Percentiles rank a stretch among this genome's conserved stretches.
Conservation (phyloP, 2,329 filamentous ascomycete species). For the Colletotrichum ledebouriae region DNA sequence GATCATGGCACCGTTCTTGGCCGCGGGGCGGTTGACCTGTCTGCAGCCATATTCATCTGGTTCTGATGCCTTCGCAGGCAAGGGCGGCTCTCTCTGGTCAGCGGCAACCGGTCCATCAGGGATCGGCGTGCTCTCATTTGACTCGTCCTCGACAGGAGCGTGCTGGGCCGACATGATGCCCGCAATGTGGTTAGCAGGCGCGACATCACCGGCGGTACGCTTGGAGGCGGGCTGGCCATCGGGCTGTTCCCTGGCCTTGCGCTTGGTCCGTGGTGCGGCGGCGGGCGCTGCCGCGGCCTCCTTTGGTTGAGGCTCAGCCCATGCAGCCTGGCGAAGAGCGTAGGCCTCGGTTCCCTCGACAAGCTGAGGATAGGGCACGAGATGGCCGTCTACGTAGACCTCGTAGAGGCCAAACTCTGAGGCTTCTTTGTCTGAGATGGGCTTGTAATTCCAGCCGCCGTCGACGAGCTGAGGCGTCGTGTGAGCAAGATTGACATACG, state of each 20-base stretch:
- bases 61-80: conserved; percentile 53
- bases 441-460: conserved; percentile 60
- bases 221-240: conserved; percentile 66
- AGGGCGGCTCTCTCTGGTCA: conserved; percentile 46
- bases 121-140: conserved; percentile 46
- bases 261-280: conserved; percentile 53
- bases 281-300: conserved; percentile 27
- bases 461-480: conserved; percentile 54
- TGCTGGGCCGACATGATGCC: conserved; percentile 52
- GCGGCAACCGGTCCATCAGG: conserved; percentile 47
- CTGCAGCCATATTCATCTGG: conserved; percentile 67
- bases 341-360: conserved; percentile 55
- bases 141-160: conserved; percentile 46
- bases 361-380: conserved; percentile 61
- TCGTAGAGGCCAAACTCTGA: conserved; percentile 60
- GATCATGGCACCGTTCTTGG: conserved; percentile 52
- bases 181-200: conserved; percentile 43
- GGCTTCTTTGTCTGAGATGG: conserved; percentile 59
- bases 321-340: conserved; percentile 39
- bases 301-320: conserved; percentile 35
- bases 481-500: conserved; percentile 43
- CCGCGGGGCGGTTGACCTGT: conserved; percentile 57
- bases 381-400: conserved; percentile 55
- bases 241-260: conserved; percentile 63
- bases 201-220: conserved; percentile 54